Evolutionary conservation across 2,329 filamentous ascomycete species (phyloP), one percentile per base, ranked within the genome.

Genomic region (Cephalotrichum gorgonifer): DNA sequence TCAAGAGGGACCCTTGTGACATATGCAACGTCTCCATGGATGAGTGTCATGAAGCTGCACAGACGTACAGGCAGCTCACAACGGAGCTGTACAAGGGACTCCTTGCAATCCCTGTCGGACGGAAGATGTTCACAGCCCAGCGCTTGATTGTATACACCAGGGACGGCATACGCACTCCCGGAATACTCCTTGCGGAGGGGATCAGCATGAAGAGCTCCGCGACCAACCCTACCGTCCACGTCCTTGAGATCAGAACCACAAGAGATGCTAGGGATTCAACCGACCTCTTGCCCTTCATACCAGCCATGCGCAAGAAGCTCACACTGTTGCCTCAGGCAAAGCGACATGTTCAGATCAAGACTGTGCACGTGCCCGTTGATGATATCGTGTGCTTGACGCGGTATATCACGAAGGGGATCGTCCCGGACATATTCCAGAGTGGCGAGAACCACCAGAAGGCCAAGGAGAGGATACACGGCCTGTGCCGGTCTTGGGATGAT

Each of bases 351-450:
- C 76, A 77, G 11, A 74, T 83, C 11, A 86, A 85, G 62, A 77
- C 79, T 2, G 68, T 77, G 4, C 81, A 85, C 49, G 78, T 97
- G 6, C 81, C 84, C 0, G 67, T 97, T 6, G 75, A 72, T 33
- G 87, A 95, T 56, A 71, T 98, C 15, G 89, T 97, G 62, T 91
- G 86, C 58, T 73, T 98, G 50, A 95, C 91, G 1, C 77, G 79
- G 53, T 86, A 83, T 11, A 60, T 79, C 7, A 69, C 76, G 38
- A 76, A 74, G 55, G 75, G 73, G n/a, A 72, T 81, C 20, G 57
- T 82, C 3, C 79, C 79, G 1, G 76, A 79, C 3, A 75, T 79
- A 23, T 81, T 79, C 56, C 63, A 74, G 38, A 70, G 70, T 2
- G 73, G 73, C 14, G 76, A 80, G 0, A 64, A 55, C 2, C 67